Conservation (phyloP, 2,329 filamentous ascomycete genomes). For the Hypocrella siamensis region DNA sequence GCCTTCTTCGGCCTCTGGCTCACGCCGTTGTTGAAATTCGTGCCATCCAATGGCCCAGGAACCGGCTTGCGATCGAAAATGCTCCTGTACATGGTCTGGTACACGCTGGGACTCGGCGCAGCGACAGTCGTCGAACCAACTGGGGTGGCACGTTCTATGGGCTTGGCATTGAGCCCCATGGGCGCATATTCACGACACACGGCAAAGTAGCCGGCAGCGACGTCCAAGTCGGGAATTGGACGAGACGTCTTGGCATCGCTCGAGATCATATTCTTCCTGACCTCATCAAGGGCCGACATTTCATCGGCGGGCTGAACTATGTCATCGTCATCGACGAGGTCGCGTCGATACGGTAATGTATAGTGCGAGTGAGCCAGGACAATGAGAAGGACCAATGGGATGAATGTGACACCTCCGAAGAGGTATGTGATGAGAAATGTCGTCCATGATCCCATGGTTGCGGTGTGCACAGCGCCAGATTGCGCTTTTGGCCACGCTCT, state of each 20-base stretch:
- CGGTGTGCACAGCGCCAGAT: background rate
- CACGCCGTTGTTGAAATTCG: slow-evolving; percentile 26
- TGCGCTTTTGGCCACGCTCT: too few species aligned
- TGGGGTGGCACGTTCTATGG: slow-evolving; percentile 72
- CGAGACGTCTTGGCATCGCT: slow-evolving; percentile 41
- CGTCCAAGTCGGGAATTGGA: slow-evolving; percentile 49
- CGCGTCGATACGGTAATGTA: slow-evolving; percentile 41
- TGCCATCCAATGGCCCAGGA: slow-evolving; percentile 29
- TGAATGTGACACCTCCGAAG: slow-evolving; percentile 73
- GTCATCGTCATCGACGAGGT: slow-evolving; percentile 17
- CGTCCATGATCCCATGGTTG: slow-evolving; percentile 33
- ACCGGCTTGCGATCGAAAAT: slow-evolving; percentile 69
- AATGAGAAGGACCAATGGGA: slow-evolving; percentile 52
- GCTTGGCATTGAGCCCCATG: slow-evolving; percentile 82
- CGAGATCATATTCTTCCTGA: slow-evolving; percentile 34
- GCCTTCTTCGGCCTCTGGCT: slow-evolving; percentile 46
- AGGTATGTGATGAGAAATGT: slow-evolving; percentile 62
- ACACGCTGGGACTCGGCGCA: slow-evolving; percentile 79
- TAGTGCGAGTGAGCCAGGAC: slow-evolving; percentile 53
- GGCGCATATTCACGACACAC: slow-evolving; percentile 86
- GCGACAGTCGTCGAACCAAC: slow-evolving; percentile 60
- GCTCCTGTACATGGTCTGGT: slow-evolving; percentile 94
- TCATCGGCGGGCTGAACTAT: slow-evolving; percentile 49
- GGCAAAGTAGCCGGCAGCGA: slow-evolving; percentile 86
- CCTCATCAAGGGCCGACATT: slow-evolving; percentile 43